Evolutionary conservation across 1,284 basidiomycete genomes (phyloP), one percentile per base, ranked within the genome.

Genomic region (Sanghuangporus weigelae): DNA sequence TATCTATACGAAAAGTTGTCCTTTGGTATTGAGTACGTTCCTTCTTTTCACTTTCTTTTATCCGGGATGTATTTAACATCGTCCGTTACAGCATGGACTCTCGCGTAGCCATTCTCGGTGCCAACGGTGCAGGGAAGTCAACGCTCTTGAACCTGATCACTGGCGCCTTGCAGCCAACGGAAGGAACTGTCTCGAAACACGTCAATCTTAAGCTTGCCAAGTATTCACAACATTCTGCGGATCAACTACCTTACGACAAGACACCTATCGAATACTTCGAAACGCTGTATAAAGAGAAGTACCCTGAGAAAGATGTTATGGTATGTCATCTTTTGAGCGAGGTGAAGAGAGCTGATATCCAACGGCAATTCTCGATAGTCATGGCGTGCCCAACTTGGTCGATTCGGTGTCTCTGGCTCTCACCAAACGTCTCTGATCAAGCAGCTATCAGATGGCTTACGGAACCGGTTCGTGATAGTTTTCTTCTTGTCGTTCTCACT

Each of bases 211-310:
- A 99, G 78, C 87, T 99, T 66, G 95, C 93, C 68, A 96, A 95
- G 76, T 99, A 98, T 84, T 95, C 92, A 44, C 97, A 99, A 80
- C 97, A 99, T 81, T 95, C 92, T 60, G 96, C 97, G 35, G 97
- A 99, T 77, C 97, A 99, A 76, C 85, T 99, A 39, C 97, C 96
- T 21, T 98, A 97, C 78, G 90, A 96, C 71, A 87, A 88, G 77
- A 83, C 86, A 51, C 95, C 96, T 16, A 90, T 99, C 71, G 96
- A 99, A 77, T 95, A 98, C 81, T 91, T 99, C 79, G 93, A 96
- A 77, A 73, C 75, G 26, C 75, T 90, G 56, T 98, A 95, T 78
- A 71, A 77, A 57, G 78, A 87, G 68, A 96, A 95, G 77, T 97
- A 87, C 79, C 96, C 97, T 1, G 95, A 98, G 69, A 98, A 97